Percentiles rank a stretch among this genome's conserved stretches.
phyloP scores from a whole-genome alignment of 305 asterid species.

The Withania somnifera region DNA sequence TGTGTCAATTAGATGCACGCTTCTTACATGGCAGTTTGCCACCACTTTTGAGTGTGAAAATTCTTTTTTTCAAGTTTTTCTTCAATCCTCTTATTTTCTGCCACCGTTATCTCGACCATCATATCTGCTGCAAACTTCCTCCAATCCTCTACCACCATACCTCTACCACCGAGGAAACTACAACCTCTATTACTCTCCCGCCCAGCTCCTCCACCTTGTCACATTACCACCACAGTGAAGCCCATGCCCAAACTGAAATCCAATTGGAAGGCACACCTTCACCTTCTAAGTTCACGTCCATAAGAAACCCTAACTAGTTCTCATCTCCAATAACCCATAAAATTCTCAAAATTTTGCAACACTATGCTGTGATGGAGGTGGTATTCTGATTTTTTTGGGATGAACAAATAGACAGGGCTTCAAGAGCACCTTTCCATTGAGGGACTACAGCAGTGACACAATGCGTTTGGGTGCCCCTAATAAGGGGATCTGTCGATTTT shows the following conservation, averaged over 20 bases:
- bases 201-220: background rate
- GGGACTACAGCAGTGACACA: background rate
- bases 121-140: background rate
- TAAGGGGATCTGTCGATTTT: background rate
- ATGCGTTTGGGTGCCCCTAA: background rate
- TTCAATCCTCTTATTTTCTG: background rate
- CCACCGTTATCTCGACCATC: background rate
- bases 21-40: background rate
- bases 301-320: background rate
- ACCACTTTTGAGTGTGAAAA: background rate
- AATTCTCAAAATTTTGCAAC: background rate
- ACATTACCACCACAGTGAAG: background rate
- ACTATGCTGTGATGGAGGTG: background rate
- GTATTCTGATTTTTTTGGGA: background rate
- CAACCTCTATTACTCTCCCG: background rate
- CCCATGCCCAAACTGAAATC: background rate
- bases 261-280: background rate
- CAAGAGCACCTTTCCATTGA: background rate
- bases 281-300: background rate
- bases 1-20: background rate
- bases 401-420: background rate
- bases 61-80: background rate
- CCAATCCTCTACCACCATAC: background rate
- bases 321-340: background rate
- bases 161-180: background rate